phyloP scores from a whole-genome alignment of 176 grass and related monocot species.

The Canna indica region DNA sequence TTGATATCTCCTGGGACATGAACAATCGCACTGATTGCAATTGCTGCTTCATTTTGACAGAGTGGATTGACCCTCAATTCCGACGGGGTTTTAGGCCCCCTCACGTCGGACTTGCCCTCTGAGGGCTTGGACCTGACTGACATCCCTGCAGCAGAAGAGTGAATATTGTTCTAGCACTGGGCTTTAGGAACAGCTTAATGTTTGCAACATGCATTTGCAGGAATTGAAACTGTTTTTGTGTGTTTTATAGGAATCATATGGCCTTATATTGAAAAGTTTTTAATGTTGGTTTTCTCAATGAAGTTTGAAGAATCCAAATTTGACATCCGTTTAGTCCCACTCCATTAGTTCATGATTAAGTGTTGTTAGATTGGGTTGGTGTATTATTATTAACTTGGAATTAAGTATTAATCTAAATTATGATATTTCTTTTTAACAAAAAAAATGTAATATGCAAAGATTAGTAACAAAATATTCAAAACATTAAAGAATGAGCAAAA shows the following conservation, averaged over 20 bases:
- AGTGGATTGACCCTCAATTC: slow-evolving; percentile 84
- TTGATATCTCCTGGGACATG: neutral
- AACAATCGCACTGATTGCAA: neutral
- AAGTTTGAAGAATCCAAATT: too few relatives aligned
- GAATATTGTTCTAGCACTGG: neutral
- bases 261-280: too few relatives aligned
- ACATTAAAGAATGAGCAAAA: too few relatives aligned
- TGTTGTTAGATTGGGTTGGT: too few relatives aligned
- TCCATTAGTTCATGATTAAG: too few relatives aligned
- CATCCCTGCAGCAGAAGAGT: slow-evolving; percentile 7
- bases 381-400: too few relatives aligned
- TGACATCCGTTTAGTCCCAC: too few relatives aligned
- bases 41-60: slow-evolving; percentile 31
- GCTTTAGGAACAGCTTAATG: neutral
- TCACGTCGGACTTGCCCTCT: slow-evolving; percentile 45
- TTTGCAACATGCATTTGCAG: neutral
- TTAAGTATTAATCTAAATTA: too few relatives aligned
- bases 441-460: too few relatives aligned
- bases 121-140: slow-evolving; percentile 28
- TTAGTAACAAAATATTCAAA: too few relatives aligned
- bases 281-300: too few relatives aligned
- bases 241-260: neutral
- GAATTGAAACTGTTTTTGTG: neutral
- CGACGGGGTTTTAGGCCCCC: slow-evolving; percentile 70
- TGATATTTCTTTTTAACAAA: too few relatives aligned